Evolutionary conservation across 2,329 filamentous ascomycete genomes (phyloP), one percentile per base, ranked within the genome.

Genomic region (Chaetoscypha palmicola): DNA sequence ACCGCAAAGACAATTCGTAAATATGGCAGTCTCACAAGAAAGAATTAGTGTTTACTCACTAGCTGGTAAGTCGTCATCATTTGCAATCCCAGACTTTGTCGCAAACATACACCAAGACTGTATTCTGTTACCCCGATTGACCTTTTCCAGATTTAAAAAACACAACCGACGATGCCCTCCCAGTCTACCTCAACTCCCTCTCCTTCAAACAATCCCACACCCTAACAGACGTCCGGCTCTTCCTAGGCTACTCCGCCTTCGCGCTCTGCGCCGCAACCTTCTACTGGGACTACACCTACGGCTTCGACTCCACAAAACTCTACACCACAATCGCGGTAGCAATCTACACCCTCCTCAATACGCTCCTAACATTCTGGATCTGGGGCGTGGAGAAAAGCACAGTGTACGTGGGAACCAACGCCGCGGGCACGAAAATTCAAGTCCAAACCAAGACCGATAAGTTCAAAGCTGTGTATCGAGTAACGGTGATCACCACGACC

Each of bases 151-250:
- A 97, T 64, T 83, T 98, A 52, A 97, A 97, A 68, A 94, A 92
- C 70, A 94, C 90, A 30, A 88, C 86, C 54, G 92, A 98, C 69
- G 92, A 98, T 68, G 88, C 90, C 45, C 82, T 98, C 48, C 81
- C 86, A 47, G 89, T 92, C 68, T 97, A 97, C 71, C 81, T 98
- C 51, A 91, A 87, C 67, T 86, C 81, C 23, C 80, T 97, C 63
- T 81, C 74, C 54, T 96, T 96, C 72, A 76, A 70, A 51, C 89
- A 94, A 67, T 81, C 85, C 52, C 83, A 97, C 68, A 74, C 68
- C 46, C 80, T 92, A 37, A 79, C 81, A 58, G 90, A 97, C 60
- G 77, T 94, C 37, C 86, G 88, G 42, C 80, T 98, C 35, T 74
- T 72, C 0, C 73, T 98, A 7, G 92, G 92, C 51, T 97, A 94